A percentile compares a stretch with the other conserved stretches of the same genome.
Evolutionary conservation across 768 basidiomycete species (phyloP).

Genomic region (Trametes elegans): DNA sequence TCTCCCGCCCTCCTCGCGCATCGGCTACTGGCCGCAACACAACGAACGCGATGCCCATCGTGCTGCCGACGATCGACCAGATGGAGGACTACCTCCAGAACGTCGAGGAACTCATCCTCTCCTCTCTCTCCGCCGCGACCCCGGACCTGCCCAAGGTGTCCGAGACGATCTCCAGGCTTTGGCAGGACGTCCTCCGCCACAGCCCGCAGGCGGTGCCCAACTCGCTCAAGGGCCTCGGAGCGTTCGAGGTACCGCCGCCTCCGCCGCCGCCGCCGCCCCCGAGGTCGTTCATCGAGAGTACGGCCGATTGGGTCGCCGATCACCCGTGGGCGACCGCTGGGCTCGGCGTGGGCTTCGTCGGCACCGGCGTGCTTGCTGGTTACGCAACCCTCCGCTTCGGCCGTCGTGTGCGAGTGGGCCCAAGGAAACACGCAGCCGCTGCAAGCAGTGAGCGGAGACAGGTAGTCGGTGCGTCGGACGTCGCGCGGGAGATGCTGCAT

Average conservation of each 20-base stretch:
- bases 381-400: constrained; percentile 38
- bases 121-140: constrained; percentile 53
- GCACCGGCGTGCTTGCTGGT: constrained; percentile 59
- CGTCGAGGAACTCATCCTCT: constrained; percentile 59
- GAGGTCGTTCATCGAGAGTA: constrained; percentile 43
- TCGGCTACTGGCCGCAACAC: background rate
- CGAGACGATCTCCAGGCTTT: constrained; percentile 65
- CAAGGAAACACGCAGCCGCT: constrained; percentile 26
- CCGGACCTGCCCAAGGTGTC: constrained; percentile 62
- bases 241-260: constrained; percentile 72
- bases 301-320: constrained; percentile 49
- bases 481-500: background rate
- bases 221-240: constrained; percentile 63
- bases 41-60: constrained; percentile 18
- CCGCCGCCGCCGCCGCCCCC: constrained; percentile 54
- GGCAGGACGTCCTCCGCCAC: constrained; percentile 79
- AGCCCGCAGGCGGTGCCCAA: constrained; percentile 53
- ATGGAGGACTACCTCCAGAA: constrained; percentile 70
- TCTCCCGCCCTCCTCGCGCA: background rate
- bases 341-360: constrained; percentile 54
- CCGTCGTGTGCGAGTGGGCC: constrained; percentile 22
- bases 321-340: constrained; percentile 64
- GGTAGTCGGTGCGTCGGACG: constrained; percentile 41
- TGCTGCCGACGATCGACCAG: constrained; percentile 46
- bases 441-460: constrained; percentile 40